Percentiles rank a stretch among this genome's conserved stretches.
Conservation (phyloP, 192 early-diverging fungal species). For the Borealophlyctis nickersoniae region DNA sequence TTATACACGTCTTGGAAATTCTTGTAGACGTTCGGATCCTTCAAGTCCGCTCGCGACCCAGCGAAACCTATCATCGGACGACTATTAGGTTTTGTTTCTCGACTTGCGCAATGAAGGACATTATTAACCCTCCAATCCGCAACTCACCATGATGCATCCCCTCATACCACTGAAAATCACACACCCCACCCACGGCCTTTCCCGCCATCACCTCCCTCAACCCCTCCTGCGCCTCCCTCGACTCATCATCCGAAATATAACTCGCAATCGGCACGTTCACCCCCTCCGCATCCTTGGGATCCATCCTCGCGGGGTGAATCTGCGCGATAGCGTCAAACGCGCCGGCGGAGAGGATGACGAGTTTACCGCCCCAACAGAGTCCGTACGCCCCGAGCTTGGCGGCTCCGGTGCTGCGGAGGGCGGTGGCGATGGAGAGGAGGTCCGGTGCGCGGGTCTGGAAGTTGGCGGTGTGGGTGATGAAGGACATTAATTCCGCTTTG, state of each 20-base stretch:
- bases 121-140: neutral
- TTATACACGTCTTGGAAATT: slow-evolving; percentile 16
- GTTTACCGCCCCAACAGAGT: slow-evolving; percentile 70
- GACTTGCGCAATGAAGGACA: no score
- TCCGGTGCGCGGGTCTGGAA: slow-evolving; percentile 19
- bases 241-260: slow-evolving; percentile 65
- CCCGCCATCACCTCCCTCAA: slow-evolving; percentile 36
- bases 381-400: slow-evolving; percentile 53
- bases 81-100: no score
- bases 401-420: slow-evolving; percentile 43
- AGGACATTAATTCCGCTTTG: neutral
- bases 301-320: slow-evolving; percentile 64
- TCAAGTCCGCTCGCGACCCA: slow-evolving; percentile 15
- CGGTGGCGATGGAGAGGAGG: slow-evolving; percentile 24
- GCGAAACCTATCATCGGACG: slow-evolving; percentile 1
- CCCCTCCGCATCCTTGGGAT: slow-evolving; percentile 43
- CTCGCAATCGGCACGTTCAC: slow-evolving; percentile 58
- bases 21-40: neutral
- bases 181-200: slow-evolving; percentile 44
- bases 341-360: slow-evolving; percentile 46
- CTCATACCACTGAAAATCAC: neutral
- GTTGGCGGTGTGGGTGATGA: neutral
- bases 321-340: slow-evolving; percentile 49
- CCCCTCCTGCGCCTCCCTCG: slow-evolving; percentile 41
- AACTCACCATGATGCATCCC: slow-evolving; percentile 18